A percentile compares a stretch with the other conserved stretches of the same genome.
Evolutionary conservation across 108 stramenopile genomes (phyloP).

Genomic region (Skeletonema costatum): DNA sequence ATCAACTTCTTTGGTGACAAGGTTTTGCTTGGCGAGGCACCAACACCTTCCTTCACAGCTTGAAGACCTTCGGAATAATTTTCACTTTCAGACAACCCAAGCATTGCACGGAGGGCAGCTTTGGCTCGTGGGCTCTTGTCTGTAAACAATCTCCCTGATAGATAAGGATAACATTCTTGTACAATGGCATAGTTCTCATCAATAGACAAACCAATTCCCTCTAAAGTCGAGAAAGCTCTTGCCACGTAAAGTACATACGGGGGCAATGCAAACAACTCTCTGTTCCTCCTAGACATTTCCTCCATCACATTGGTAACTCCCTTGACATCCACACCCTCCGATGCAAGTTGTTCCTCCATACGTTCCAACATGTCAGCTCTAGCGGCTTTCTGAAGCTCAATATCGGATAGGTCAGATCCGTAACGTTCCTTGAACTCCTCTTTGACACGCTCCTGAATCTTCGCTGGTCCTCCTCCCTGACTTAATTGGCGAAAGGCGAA

Average conservation of each 20-base stretch:
- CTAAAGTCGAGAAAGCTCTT: slow-evolving; percentile 83
- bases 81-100: slow-evolving; percentile 53
- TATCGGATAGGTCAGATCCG: slow-evolving; percentile 61
- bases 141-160: slow-evolving; percentile 82
- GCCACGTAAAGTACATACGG: slow-evolving; percentile 85
- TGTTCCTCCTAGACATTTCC: slow-evolving; percentile 74
- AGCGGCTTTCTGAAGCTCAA: slow-evolving; percentile 59
- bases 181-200: slow-evolving; percentile 90
- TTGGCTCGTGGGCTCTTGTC: slow-evolving; percentile 87
- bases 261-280: slow-evolving; percentile 78
- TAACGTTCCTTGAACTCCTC: slow-evolving; percentile 74
- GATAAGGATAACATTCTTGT: slow-evolving; percentile 87
- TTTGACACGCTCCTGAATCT: slow-evolving; percentile 82
- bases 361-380: slow-evolving; percentile 73
- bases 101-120: slow-evolving; percentile 75
- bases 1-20: slow-evolving; percentile 69
- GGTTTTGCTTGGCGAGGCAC: slow-evolving; percentile 11
- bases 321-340: slow-evolving; percentile 79
- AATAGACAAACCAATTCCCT: slow-evolving; percentile 85
- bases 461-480: slow-evolving; percentile 75
- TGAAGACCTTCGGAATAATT: slow-evolving; percentile 35
- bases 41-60: slow-evolving; percentile 47
- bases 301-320: slow-evolving; percentile 84
- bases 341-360: slow-evolving; percentile 72
- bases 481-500: slow-evolving; percentile 77